Base-by-base conservation (phyloP, 2,329 filamentous ascomycete species). In the Trichoderma gracile region DNA sequence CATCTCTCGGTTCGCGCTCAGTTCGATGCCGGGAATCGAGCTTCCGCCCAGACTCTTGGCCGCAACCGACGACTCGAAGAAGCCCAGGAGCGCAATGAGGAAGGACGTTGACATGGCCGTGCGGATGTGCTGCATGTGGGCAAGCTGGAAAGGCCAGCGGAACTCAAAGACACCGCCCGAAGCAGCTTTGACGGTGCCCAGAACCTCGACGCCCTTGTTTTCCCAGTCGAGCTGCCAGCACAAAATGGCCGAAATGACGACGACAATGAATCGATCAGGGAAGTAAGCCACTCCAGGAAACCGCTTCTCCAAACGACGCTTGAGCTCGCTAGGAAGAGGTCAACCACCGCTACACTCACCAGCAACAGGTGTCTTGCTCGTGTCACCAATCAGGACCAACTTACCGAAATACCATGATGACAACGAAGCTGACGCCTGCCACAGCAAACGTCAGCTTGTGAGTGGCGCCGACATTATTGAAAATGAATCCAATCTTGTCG, bases 61-160 rank as follows among this genome's bases (percentile, higher is more conserved):
- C 1, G 95, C 95, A 14, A 99, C 93, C 0, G 93, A 97, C 3
- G 92, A 97, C 77, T 99, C 95, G 71, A 99, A 99, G 78, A 99
- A 99, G n/a, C 95, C 95, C 0, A 99, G 87, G 25, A 99, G 82
- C 0, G 93, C 92, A 68, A 99, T 97, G 61, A 98, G 82, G 72
- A 99, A 97, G 0, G 92, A 90, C 0, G 95, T 98, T 58, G 91
- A 89, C 84, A 98, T 90, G 43, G 92, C 90, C 67, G 92, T 90
- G 23, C 90, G 89, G 61, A 96, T 91, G 73, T 97, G 90, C 25
- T 86, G 84, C 81, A 98, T 88, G 70, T 96, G 86, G 5, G 86
- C 82, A 2, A 86, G 78, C 68, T 88, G 86, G 72, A 97, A 95
- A 0, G 95, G 94, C 84, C 93, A 97, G 67, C 90, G 87, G 69